Evolutionary conservation across 345 rosid genomes (phyloP).

Genomic region (Populus ilicifolia): DNA sequence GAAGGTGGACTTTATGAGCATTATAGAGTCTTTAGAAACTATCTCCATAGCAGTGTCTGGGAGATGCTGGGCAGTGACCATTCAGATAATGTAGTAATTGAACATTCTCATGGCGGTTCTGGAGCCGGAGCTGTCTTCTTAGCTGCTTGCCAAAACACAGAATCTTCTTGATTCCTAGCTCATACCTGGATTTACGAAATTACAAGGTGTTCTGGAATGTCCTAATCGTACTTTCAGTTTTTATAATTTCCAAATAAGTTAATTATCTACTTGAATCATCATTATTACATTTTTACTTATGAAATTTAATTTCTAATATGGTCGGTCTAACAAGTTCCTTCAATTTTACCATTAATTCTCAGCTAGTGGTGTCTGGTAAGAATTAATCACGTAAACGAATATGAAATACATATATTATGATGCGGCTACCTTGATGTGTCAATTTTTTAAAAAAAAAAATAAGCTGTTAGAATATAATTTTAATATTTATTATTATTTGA

Average conservation of each 20-base stretch:
- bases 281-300: too few species aligned
- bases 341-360: too few species aligned
- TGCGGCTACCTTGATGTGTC: too few species aligned
- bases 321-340: too few species aligned
- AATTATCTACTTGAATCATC: neutral
- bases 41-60: constrained; percentile 60
- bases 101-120: constrained; percentile 55
- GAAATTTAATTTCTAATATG: too few species aligned
- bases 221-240: neutral
- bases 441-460: too few species aligned
- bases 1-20: constrained; percentile 70
- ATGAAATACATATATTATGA: too few species aligned
- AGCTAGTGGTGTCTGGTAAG: too few species aligned
- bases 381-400: too few species aligned
- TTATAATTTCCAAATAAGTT: neutral
- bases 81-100: constrained; percentile 46
- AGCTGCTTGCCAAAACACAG: constrained; percentile 39
- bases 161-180: constrained; percentile 14
- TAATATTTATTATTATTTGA: too few species aligned
- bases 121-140: constrained; percentile 57
- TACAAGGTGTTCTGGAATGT: neutral
- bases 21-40: constrained; percentile 55
- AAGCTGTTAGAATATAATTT: too few species aligned
- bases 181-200: neutral
- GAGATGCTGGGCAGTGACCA: constrained; percentile 64